Evolutionary conservation across 2,329 filamentous ascomycete species (phyloP).

Genomic region (Dendrostoma leiphaemia): DNA sequence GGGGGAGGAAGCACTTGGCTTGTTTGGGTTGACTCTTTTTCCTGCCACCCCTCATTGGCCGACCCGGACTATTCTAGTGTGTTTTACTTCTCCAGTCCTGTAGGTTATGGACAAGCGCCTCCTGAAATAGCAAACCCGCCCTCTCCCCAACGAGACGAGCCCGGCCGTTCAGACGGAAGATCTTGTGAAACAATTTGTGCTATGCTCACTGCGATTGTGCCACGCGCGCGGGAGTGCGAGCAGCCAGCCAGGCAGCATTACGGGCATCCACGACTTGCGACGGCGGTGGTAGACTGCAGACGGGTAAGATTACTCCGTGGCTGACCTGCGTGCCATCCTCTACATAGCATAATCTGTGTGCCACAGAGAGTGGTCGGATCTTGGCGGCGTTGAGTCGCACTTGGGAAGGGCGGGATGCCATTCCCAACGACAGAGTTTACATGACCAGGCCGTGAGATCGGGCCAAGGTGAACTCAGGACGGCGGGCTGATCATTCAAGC

Average conservation of each 20-base stretch:
- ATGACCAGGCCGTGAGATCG: no score
- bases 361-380: background rate
- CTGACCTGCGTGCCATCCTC: background rate
- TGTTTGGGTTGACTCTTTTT: no score
- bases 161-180: constrained; percentile 3
- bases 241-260: background rate
- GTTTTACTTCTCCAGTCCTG: constrained; percentile 4
- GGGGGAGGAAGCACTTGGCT: constrained; percentile 9
- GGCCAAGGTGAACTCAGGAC: background rate
- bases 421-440: background rate
- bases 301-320: background rate
- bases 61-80: background rate
- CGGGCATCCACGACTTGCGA: background rate
- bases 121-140: constrained; percentile 18
- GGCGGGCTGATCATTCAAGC: background rate
- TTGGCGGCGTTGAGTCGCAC: no score
- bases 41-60: constrained; percentile 3
- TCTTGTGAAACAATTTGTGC: constrained; percentile 11
- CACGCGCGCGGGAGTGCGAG: constrained; percentile 4
- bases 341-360: background rate
- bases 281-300: background rate
- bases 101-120: constrained; percentile 13
- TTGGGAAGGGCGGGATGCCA: background rate
- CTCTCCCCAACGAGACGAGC: constrained; percentile 10
- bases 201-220: constrained; percentile 1